Conservation (phyloP, 192 early-diverging fungal genomes). For the Podila clonocystis region DNA sequence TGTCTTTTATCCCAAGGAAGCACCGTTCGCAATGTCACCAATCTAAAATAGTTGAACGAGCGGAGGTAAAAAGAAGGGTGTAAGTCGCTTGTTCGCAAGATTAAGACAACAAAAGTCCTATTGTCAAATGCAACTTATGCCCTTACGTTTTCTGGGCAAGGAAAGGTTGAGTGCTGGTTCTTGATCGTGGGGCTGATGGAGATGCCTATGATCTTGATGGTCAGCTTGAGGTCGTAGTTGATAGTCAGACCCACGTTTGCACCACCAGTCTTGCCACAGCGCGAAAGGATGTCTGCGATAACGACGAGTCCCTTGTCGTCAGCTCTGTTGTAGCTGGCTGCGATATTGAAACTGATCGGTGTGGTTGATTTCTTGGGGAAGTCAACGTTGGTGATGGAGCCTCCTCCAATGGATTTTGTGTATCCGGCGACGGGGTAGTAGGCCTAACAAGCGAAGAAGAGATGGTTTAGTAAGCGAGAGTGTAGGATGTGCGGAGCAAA, state of each 20-base stretch:
- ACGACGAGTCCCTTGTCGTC: conserved; percentile 41
- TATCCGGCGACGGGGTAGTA: conserved; percentile 55
- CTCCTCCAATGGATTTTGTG: conserved; percentile 56
- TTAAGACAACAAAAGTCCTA: not conserved
- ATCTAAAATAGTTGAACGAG: too few species aligned
- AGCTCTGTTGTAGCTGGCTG: conserved; percentile 38
- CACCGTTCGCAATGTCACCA: too few species aligned
- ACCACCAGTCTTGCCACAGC: conserved; percentile 52
- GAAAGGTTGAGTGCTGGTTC: conserved; percentile 44
- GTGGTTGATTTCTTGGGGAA: conserved; percentile 49
- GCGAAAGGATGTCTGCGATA: conserved; percentile 46
- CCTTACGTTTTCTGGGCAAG: conserved; percentile 53
- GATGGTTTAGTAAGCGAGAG: not conserved
- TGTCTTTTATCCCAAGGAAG: too few species aligned
- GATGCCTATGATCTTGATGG: conserved; percentile 57
- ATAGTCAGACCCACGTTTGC: conserved; percentile 37
- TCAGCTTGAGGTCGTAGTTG: conserved; percentile 58
- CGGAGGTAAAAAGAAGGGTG: too few species aligned
- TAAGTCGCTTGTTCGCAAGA: too few species aligned
- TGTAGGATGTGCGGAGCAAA: conserved; percentile 1
- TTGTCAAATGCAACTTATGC: not conserved
- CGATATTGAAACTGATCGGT: conserved; percentile 56
- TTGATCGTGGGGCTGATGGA: conserved; percentile 54
- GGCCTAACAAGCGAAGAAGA: conserved; percentile 48
- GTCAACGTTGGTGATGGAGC: conserved; percentile 45